Evolutionary conservation across 176 grass and related monocot genomes (phyloP), one percentile per base, ranked within the genome.

Genomic region (Musa troglodytarum): DNA sequence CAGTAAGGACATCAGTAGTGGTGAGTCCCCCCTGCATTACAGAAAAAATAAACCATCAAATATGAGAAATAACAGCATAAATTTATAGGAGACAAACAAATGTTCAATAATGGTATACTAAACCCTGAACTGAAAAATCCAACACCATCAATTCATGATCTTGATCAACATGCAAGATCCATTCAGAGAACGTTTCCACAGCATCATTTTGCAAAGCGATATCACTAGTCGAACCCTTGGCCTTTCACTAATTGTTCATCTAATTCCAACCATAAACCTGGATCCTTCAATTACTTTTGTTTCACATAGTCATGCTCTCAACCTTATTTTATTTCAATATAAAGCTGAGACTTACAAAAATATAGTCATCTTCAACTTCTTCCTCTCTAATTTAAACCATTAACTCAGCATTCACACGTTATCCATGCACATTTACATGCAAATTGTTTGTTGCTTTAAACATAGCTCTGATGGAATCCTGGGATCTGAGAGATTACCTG

Each of bases 1-100:
- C 90, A 72, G 88, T 78, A 79, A 97, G 87, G 71, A 93, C 76
- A 78, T 97, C 94, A 28, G 92, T 79, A 68, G 88, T 69, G 64
- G 94, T 91, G 66, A 82, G 78, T 49, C 94, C 94, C 62, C 94
- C 94, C 93, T 96, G 89, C 59, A 13, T 82, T 5, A 9, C 77
- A 82, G 71, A 63, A 49, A 84, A 49, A 78, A 74, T 76, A 10
- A 56, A 58, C 17, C 2, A 84, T 55, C 83, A 78, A 78, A 66
- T 65, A 29, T 49, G 53, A 51, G 16, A 72, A 84, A 54, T 73
- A 43, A 63, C 28, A 50, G 53, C n/a, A 25, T 72, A 72, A 58
- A 66, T 72, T 81, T 4, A 0, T 65, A 68, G 2, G 69, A 72
- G 61, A 65, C 49, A 75, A 71, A 10, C 76, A 49, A 50, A 50